phyloP scores from a whole-genome alignment of 345 rosid genomes.

The Salix brachista region DNA sequence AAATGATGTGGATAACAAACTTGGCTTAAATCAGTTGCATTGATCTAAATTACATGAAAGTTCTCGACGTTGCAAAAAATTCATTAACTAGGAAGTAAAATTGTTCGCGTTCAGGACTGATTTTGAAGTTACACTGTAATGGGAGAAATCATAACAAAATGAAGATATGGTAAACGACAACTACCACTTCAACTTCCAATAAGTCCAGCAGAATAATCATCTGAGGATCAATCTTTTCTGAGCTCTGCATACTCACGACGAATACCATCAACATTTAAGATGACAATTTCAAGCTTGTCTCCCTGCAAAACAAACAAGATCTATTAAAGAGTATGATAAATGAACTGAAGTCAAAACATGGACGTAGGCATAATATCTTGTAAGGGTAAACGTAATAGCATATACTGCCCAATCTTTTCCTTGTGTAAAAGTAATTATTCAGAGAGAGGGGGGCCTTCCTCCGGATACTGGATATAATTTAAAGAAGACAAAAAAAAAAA shows the following conservation, averaged over 20 bases:
- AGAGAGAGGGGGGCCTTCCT: not conserved
- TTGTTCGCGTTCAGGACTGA: not conserved
- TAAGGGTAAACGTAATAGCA: not conserved
- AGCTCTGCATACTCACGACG: slow-evolving; percentile 70
- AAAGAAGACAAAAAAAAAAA: not conserved
- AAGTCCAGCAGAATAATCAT: not conserved
- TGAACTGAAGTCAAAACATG: not conserved
- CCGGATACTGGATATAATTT: not conserved
- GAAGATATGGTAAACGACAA: not conserved
- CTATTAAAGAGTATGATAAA: not conserved
- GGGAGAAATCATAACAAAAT: not conserved
- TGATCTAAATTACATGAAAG: not conserved
- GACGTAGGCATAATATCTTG: not conserved
- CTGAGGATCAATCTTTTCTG: slow-evolving; percentile 59
- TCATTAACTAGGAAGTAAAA: not conserved
- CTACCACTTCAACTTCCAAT: not conserved
- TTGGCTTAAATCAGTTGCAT: not conserved
- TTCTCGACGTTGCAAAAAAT: not conserved
- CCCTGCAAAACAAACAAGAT: slow-evolving; percentile 43
- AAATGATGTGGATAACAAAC: not conserved
- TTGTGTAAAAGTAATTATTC: not conserved
- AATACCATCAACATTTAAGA: slow-evolving; percentile 67
- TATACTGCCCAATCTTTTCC: not conserved
- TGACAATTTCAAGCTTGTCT: slow-evolving; percentile 76
- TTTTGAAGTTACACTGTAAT: slow-evolving; percentile 3